Conservation (phyloP, 306 rosid genomes). For the Fragaria ananassa region DNA sequence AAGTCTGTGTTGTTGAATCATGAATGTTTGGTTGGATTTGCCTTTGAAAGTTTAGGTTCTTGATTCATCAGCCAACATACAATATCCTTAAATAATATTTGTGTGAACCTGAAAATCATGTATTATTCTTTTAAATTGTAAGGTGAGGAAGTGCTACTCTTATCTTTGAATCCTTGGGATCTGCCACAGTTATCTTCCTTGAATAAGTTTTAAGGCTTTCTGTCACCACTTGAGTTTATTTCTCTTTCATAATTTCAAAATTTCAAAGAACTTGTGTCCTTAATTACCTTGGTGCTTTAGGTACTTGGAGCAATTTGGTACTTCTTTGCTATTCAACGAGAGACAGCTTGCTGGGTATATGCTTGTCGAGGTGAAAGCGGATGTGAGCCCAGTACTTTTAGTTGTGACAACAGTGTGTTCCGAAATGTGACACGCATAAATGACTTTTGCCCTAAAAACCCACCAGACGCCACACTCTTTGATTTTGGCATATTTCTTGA, state of each 20-base stretch:
- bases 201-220: not conserved
- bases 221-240: not conserved
- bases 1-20: not conserved
- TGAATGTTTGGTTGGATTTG: not conserved
- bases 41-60: not conserved
- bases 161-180: not conserved
- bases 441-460: not conserved
- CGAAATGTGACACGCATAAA: not conserved
- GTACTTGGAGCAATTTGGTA: conserved; percentile 13
- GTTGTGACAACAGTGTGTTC: not conserved
- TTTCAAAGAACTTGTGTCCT: not conserved
- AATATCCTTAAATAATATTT: not conserved
- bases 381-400: conserved; percentile 1
- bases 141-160: not conserved
- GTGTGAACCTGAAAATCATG: not conserved
- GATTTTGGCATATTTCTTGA: conserved; percentile 17
- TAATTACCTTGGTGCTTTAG: not conserved
- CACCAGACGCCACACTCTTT: not conserved
- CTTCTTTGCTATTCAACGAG: conserved; percentile 6
- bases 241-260: not conserved
- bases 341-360: conserved; percentile 9
- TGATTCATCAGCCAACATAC: not conserved
- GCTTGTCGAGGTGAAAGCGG: conserved; percentile 1
- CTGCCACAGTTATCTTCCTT: not conserved
- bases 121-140: not conserved